Evolutionary conservation across 192 early-diverging fungal species (phyloP).

Genomic region (Linnemannia zychae): DNA sequence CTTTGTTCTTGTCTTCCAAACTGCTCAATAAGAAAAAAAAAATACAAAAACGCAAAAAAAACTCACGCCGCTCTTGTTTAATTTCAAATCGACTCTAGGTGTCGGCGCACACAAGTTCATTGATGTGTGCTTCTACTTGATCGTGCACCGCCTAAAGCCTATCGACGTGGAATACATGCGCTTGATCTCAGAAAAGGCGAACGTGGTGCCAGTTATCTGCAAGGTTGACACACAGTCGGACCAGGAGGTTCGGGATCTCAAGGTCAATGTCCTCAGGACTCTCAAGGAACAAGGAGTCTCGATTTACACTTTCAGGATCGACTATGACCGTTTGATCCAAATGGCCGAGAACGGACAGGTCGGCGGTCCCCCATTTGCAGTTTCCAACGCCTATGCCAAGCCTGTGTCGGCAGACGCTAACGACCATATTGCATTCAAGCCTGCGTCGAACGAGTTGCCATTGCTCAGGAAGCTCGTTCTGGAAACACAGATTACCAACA

Average conservation of each 20-base stretch:
- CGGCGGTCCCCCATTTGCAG: conserved; percentile 68
- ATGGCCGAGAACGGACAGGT: conserved; percentile 60
- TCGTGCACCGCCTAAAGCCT: conserved; percentile 71
- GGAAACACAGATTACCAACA: conserved; percentile 66
- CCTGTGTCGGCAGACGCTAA: conserved; percentile 12
- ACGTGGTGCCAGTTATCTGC: conserved; percentile 75
- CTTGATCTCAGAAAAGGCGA: conserved; percentile 64
- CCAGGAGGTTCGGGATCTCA: conserved; percentile 67
- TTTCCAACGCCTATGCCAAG: conserved; percentile 34
- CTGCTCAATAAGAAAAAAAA: neutral
- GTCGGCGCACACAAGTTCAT: conserved; percentile 60
- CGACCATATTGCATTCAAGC: conserved; percentile 35
- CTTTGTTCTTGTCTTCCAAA: neutral
- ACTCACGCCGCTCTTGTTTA: neutral
- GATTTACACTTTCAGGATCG: conserved; percentile 70
- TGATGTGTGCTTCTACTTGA: conserved; percentile 66
- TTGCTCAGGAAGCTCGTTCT: conserved; percentile 62
- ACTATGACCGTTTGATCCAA: conserved; percentile 61
- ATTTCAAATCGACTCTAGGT: conserved; percentile 2
- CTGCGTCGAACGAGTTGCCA: conserved; percentile 60
- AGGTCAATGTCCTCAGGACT: conserved; percentile 64
- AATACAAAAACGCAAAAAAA: neutral
- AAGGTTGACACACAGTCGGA: conserved; percentile 72
- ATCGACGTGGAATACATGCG: conserved; percentile 83
- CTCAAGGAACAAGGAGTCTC: conserved; percentile 66